Base-by-base conservation (phyloP, 2,329 filamentous ascomycete species). In the Pseudocercospora macadamiae region DNA sequence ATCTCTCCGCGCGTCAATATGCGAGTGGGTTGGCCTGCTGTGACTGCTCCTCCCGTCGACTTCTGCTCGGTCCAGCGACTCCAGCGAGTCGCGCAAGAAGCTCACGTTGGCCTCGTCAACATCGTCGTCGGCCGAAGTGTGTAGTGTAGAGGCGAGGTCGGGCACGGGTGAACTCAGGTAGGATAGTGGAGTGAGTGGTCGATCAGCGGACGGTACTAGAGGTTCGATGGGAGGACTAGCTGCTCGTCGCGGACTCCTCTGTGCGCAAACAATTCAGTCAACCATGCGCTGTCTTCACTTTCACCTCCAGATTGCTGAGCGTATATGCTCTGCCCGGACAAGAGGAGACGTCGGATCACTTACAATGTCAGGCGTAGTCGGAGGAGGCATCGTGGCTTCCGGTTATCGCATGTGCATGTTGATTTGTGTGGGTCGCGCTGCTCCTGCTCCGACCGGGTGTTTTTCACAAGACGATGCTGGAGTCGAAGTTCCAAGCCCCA, bases 141-240 rank as follows among this genome's bases (percentile, higher is more conserved):
- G 77, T 42, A 82, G 74, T 37, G 80, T 82, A 36, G 78, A 72
- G 51, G 82, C 79, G 58, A 83, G 75, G 65, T 82, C 79, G 55
- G 80, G 75, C 37, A 80, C 77, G 48, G 82, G 77, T 65, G 77
- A 80, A 54, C 78, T 79, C 37, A 81, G 74, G 64, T 83, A 82
- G 21, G 73, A 70, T 23, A 70, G 66, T 14, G 69, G 70, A n/a
- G 68, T 68, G 52, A 68, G 65, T 23, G 64, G 68, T 16, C 66
- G 68, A 36, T 57, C 55, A 16, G 39, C 58, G 37, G 55, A 53
- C 54, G 61, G 57, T 32, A 58, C 57, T 47, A 48, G 42, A 49
- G 39, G 25, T 49, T 39, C 28, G 6, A 6, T 32, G 12, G 28
- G 12, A 25, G 51, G 30, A 39, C 51, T 53, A 18, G 47, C 47